phyloP scores from a whole-genome alignment of 2,329 filamentous ascomycete species.

The Hypoxylon rubiginosum region DNA sequence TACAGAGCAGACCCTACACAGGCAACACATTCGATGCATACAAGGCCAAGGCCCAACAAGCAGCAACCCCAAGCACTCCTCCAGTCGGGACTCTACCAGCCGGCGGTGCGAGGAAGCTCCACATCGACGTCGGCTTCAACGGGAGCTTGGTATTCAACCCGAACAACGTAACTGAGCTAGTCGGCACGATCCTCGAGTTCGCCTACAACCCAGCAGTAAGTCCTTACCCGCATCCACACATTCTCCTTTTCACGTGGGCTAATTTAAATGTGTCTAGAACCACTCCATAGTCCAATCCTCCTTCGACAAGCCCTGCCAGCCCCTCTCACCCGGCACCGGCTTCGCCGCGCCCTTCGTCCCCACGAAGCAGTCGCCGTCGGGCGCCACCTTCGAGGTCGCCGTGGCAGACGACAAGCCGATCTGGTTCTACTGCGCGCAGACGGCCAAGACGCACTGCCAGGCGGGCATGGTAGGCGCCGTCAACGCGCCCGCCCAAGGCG shows the following conservation, averaged over 20 bases:
- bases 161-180: slow-evolving; percentile 52
- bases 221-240: background rate
- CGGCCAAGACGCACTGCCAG: slow-evolving; percentile 53
- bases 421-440: slow-evolving; percentile 58
- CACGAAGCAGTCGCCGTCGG: slow-evolving; percentile 49
- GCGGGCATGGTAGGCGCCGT: slow-evolving; percentile 63
- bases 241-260: background rate
- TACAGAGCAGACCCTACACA: slow-evolving; percentile 41
- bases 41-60: slow-evolving; percentile 46
- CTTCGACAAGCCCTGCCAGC: slow-evolving; percentile 58
- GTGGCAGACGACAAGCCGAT: slow-evolving; percentile 52
- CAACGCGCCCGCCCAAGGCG: slow-evolving; percentile 55
- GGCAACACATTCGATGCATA: slow-evolving; percentile 56
- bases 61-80: slow-evolving; percentile 49
- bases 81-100: slow-evolving; percentile 49
- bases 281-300: slow-evolving; percentile 57
- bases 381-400: slow-evolving; percentile 52
- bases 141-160: slow-evolving; percentile 52
- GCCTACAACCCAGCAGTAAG: slow-evolving; percentile 52
- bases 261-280: slow-evolving; percentile 43
- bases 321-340: slow-evolving; percentile 49
- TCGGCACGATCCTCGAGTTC: slow-evolving; percentile 54
- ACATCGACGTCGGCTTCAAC: slow-evolving; percentile 53
- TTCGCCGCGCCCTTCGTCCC: slow-evolving; percentile 58
- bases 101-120: slow-evolving; percentile 52